Evolutionary conservation across 2,329 filamentous ascomycete genomes (phyloP).

Genomic region (Passalora sequoiae): DNA sequence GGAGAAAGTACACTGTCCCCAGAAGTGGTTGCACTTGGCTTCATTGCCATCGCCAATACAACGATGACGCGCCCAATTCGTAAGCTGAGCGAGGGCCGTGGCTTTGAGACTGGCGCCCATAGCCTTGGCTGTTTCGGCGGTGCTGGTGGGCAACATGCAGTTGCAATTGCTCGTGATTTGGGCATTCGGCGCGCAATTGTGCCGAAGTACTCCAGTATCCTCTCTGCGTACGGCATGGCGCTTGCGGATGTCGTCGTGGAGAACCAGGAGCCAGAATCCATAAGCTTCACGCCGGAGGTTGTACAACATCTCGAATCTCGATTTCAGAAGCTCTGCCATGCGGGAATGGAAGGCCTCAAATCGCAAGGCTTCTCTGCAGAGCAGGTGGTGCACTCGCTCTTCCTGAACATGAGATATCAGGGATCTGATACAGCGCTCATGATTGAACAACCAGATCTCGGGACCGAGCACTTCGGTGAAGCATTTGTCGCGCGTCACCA

Average conservation of each 20-base stretch:
- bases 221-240: slow-evolving; percentile 85
- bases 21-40: slow-evolving; percentile 80
- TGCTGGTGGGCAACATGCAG: slow-evolving; percentile 79
- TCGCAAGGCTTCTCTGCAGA: slow-evolving; percentile 73
- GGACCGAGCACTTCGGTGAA: slow-evolving; percentile 48
- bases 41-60: slow-evolving; percentile 79
- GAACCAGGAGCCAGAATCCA: slow-evolving; percentile 66
- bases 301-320: slow-evolving; percentile 61
- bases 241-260: slow-evolving; percentile 85
- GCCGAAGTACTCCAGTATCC: slow-evolving; percentile 75
- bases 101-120: slow-evolving; percentile 79
- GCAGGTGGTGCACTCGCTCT: slow-evolving; percentile 63
- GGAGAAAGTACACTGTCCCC: slow-evolving; percentile 59
- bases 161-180: slow-evolving; percentile 73
- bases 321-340: slow-evolving; percentile 70
- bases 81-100: slow-evolving; percentile 81
- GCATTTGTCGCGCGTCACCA: slow-evolving; percentile 37
- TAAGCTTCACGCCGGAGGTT: slow-evolving; percentile 48
- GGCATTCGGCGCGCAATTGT: slow-evolving; percentile 77
- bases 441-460: slow-evolving; percentile 38
- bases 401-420: slow-evolving; percentile 47
- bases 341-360: slow-evolving; percentile 60
- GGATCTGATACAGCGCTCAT: slow-evolving; percentile 49
- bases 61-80: slow-evolving; percentile 82
- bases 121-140: slow-evolving; percentile 81